Conservation (phyloP, 1,284 basidiomycete species). For the Sutorius eximius region DNA sequence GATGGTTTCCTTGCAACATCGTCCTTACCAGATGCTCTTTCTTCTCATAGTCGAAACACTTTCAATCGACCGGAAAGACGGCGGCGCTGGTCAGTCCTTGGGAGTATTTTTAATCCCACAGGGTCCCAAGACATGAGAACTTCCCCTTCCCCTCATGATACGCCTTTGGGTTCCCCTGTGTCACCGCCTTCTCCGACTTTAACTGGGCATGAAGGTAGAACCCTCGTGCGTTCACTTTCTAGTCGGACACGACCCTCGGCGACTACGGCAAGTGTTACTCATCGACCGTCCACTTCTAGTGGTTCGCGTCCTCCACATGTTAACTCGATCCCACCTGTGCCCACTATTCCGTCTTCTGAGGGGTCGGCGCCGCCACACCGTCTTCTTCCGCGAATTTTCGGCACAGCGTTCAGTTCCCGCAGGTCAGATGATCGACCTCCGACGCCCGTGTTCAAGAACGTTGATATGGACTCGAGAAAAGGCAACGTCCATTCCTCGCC, state of each 20-base stretch:
- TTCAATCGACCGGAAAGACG: conserved; percentile 29
- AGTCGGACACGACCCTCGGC: conserved; percentile 16
- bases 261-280: conserved; percentile 5
- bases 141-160: conserved; percentile 26
- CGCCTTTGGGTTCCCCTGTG: conserved; percentile 17
- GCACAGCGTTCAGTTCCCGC: conserved; percentile 58
- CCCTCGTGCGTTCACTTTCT: conserved; percentile 29
- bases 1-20: conserved; percentile 49
- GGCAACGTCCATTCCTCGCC: conserved; percentile 31
- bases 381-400: conserved; percentile 70
- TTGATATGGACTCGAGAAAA: conserved; percentile 38
- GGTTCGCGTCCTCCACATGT: conserved; percentile 5
- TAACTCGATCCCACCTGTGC: conserved; percentile 27
- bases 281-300: conserved; percentile 30
- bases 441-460: conserved; percentile 32
- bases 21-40: conserved; percentile 48
- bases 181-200: conserved; percentile 12
- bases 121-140: conserved; percentile 29
- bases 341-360: conserved; percentile 32
- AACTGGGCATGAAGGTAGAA: conserved; percentile 17
- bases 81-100: conserved; percentile 48
- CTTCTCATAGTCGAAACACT: conserved; percentile 32
- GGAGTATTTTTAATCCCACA: conserved; percentile 40
- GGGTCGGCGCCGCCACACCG: conserved; percentile 50
- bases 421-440: conserved; percentile 56